Evolutionary conservation across 2,329 filamentous ascomycete genomes (phyloP).

Genomic region (Fusarium xylarioides): DNA sequence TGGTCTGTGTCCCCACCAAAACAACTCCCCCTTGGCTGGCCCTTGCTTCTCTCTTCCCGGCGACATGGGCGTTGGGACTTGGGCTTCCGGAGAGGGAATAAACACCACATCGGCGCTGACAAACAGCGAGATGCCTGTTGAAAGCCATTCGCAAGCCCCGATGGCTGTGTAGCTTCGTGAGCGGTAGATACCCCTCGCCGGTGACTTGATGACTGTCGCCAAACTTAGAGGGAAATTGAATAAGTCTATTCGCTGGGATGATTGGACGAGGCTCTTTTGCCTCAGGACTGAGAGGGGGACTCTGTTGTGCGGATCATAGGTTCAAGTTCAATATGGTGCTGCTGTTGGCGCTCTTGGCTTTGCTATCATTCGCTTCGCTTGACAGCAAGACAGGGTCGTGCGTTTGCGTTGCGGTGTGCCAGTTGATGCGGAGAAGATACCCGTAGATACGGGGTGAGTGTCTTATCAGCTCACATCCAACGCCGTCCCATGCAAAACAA

Average conservation of each 20-base stretch:
- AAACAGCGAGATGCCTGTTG: neutral
- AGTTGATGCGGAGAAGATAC: slow-evolving; percentile 19
- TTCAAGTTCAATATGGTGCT: slow-evolving; percentile 6
- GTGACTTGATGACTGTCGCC: neutral
- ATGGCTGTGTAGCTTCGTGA: slow-evolving; percentile 1
- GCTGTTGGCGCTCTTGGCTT: slow-evolving; percentile 26
- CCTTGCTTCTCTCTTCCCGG: slow-evolving; percentile 8
- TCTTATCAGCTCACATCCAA: slow-evolving; percentile 29
- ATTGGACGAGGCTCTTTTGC: neutral
- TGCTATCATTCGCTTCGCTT: slow-evolving; percentile 10
- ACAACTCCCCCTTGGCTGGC: neutral
- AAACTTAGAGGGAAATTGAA: neutral
- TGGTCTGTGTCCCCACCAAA: slow-evolving; percentile 22
- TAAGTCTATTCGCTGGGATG: slow-evolving; percentile 6
- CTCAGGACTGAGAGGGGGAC: neutral
- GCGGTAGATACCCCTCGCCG: neutral
- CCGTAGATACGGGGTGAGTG: slow-evolving; percentile 3
- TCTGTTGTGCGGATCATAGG: slow-evolving; percentile 14
- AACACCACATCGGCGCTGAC: neutral
- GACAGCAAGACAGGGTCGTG: neutral
- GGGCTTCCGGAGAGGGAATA: neutral
- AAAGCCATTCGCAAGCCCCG: slow-evolving; percentile 29
- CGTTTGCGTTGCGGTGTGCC: slow-evolving; percentile 23
- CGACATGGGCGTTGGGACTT: slow-evolving; percentile 8
- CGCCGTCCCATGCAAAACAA: neutral